phyloP scores from a whole-genome alignment of 495 filamentous ascomycete genomes.

The Neurospora sp. region DNA sequence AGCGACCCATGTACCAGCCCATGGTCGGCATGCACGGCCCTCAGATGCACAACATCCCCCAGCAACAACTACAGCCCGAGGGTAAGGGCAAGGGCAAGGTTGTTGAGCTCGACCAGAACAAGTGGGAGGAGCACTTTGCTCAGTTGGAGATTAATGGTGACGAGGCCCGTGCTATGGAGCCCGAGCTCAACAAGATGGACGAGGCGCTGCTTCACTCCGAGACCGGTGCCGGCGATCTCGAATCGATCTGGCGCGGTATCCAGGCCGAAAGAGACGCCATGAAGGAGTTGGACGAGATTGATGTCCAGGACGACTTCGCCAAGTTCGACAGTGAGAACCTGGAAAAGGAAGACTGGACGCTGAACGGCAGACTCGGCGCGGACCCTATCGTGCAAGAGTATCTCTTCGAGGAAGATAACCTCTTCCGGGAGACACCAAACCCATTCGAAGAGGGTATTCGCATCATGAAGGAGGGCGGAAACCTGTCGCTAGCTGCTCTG shows the following conservation, averaged over 20 bases:
- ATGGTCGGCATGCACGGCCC: conserved; percentile 35
- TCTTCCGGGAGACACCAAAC: conserved; percentile 64
- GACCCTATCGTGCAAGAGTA: conserved; percentile 81
- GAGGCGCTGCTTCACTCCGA: conserved; percentile 40
- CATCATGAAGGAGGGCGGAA: conserved; percentile 86
- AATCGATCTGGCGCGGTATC: conserved; percentile 78
- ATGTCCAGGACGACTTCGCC: conserved; percentile 47
- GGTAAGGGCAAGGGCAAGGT: conserved; percentile 86
- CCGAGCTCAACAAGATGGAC: conserved; percentile 83
- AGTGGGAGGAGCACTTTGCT: conserved; percentile 94
- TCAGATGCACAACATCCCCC: conserved; percentile 32
- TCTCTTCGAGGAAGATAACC: conserved; percentile 87
- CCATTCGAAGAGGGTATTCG: conserved; percentile 85
- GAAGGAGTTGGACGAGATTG: conserved; percentile 52
- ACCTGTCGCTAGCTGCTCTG: conserved; percentile 84
- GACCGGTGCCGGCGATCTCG: conserved; percentile 71
- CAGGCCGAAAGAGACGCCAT: conserved; percentile 66
- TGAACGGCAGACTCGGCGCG: conserved; percentile 34
- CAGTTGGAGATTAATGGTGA: conserved; percentile 75
- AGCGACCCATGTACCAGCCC: conserved; percentile 40
- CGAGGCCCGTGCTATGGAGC: conserved; percentile 69
- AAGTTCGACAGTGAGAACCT: conserved; percentile 62
- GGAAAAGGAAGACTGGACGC: conserved; percentile 48
- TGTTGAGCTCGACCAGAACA: conserved; percentile 83
- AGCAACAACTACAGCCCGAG: conserved; percentile 26